Evolutionary conservation across 306 rosid genomes (phyloP), one percentile per base, ranked within the genome.

Genomic region (Rubus idaeus): DNA sequence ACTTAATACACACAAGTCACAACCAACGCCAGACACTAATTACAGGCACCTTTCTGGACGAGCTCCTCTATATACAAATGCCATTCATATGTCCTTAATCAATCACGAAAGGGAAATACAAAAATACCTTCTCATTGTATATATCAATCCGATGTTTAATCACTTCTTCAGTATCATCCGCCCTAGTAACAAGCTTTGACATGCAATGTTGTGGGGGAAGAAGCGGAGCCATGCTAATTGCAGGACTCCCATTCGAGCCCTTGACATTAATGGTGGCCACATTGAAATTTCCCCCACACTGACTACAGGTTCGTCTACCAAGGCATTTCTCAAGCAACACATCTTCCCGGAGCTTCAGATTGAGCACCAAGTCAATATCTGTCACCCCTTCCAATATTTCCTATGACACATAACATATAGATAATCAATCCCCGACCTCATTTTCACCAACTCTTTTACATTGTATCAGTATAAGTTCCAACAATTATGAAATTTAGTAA

Each of bases 311-410:
- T 84, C 99, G 85, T 80, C 99, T 88, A 50, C 97, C 99, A 39
- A 95, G 97, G 80, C 99, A 95, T 85, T 95, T 95, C 84, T 89
- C 92, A 61, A 95, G 83, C 83, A 95, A 78, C 68, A 92, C 90
- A 84, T 95, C 96, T 82, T 95, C 97, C 70, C 86, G 92, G 30
- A 95, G 90, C 86, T 86, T 95, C 82, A 95, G 91, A 84, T 95
- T 95, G 60, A 95, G 87, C 79, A 89, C 99, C 88, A 92, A 77
- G 78, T 95, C 99, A 67, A 95, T 86, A 86, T 95, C 96, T 3
- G 90, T 81, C 37, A 92, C 97, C 74, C 89, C 92, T 79, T 88
- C 99, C 86, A 95, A 83, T 82, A 92, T 92, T 88, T 92, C 96
- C 99, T 95, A 85, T 30, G 18, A 71, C 60, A 9, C 47, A 39